A percentile compares a stretch with the other conserved stretches of the same genome.
Evolutionary conservation across 2,329 filamentous ascomycete genomes (phyloP).

Genomic region (Aspergillus terreus): DNA sequence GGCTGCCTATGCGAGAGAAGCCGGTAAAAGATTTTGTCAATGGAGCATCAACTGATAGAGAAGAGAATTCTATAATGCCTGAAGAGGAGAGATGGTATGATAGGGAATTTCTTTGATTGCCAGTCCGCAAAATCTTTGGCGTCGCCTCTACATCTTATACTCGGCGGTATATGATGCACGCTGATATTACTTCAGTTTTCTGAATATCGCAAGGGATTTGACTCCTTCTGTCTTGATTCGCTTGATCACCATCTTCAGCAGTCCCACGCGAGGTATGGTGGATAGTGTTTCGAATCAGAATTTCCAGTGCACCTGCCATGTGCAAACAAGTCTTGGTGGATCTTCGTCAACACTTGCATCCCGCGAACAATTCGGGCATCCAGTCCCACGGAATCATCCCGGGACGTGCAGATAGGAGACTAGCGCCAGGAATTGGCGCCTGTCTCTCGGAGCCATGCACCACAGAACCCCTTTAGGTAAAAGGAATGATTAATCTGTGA

Average conservation of each 20-base stretch:
- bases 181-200: not conserved
- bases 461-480: not conserved
- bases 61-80: not conserved
- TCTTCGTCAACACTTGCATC: not conserved
- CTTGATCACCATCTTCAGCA: not conserved
- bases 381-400: not conserved
- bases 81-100: not conserved
- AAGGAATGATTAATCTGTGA: not conserved
- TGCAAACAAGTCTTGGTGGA: not conserved
- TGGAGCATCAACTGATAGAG: not conserved
- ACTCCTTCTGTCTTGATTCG: not conserved
- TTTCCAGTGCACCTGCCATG: not conserved
- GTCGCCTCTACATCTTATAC: not conserved
- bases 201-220: not conserved
- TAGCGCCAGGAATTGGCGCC: not conserved
- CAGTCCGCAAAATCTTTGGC: not conserved
- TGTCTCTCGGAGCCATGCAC: not conserved
- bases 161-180: not conserved
- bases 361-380: not conserved
- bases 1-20: not conserved
- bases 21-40: not conserved
- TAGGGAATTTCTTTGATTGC: not conserved
- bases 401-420: not conserved
- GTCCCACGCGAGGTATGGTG: not conserved
- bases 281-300: not conserved